Percentiles rank a stretch among this genome's conserved stretches.
Evolutionary conservation across 305 asterid species (phyloP).

Genomic region (Caryopteris hybrid): DNA sequence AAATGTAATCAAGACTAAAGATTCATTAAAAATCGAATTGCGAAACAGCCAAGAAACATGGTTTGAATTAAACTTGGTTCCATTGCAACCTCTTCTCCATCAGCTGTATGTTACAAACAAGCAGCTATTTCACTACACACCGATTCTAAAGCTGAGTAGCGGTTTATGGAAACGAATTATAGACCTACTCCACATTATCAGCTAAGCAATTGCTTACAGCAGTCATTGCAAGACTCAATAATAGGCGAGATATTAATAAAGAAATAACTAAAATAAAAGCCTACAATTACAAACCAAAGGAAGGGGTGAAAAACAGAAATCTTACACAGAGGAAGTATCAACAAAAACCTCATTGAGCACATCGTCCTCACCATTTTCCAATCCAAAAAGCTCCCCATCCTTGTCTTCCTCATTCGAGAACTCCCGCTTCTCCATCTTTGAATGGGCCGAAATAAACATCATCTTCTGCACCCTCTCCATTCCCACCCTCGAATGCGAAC

Average conservation of each 20-base stretch:
- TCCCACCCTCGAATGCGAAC: slow-evolving; percentile 61
- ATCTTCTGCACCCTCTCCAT: slow-evolving; percentile 84
- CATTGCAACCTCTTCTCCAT: slow-evolving; percentile 15
- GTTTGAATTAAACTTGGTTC: not conserved
- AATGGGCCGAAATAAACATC: slow-evolving; percentile 79
- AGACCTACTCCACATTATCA: not conserved
- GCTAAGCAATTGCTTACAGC: not conserved
- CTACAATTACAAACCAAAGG: slow-evolving; percentile 24
- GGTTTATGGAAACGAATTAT: too few relatives aligned
- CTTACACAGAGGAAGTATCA: slow-evolving; percentile 87
- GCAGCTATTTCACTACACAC: too few relatives aligned
- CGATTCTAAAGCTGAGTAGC: too few relatives aligned
- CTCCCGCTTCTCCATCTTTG: slow-evolving; percentile 57
- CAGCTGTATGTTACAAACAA: slow-evolving; percentile 23
- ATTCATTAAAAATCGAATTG: not conserved
- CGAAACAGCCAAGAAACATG: not conserved
- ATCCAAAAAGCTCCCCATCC: slow-evolving; percentile 63
- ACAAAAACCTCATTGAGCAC: slow-evolving; percentile 92
- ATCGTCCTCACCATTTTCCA: slow-evolving; percentile 94
- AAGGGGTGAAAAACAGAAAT: slow-evolving; percentile 27
- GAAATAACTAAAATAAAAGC: not conserved
- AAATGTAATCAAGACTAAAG: slow-evolving; percentile 1
- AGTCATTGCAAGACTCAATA: slow-evolving; percentile 25
- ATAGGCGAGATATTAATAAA: not conserved
- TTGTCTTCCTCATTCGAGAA: slow-evolving; percentile 55